phyloP scores from a whole-genome alignment of 2,329 filamentous ascomycete genomes.

The Chaetomium globosum region DNA sequence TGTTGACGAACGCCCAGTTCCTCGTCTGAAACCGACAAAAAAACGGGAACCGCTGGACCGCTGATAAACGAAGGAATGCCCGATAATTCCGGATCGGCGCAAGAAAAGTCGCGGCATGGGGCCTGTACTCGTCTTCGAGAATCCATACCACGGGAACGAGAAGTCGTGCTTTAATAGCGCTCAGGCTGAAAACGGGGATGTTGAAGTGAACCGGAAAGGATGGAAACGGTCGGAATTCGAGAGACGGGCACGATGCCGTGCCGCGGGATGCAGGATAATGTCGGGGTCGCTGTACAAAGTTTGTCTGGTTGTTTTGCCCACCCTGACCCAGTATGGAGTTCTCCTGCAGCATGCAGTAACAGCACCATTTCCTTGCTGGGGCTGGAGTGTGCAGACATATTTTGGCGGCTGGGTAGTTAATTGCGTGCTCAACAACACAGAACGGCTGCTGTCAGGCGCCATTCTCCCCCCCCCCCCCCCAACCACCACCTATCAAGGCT shows the following conservation, averaged over 20 bases:
- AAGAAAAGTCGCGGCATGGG: not conserved
- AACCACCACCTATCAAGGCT: not conserved
- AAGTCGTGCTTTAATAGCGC: too few relatives aligned
- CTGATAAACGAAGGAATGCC: not conserved
- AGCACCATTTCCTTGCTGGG: constrained; percentile 8
- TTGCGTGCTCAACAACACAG: not conserved
- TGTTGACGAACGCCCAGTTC: constrained; percentile 4
- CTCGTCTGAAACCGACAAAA: constrained; percentile 9
- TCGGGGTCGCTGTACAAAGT: constrained; percentile 11
- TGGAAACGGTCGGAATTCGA: not conserved
- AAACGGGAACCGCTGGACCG: not conserved
- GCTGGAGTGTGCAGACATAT: too few relatives aligned
- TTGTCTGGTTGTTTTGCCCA: not conserved
- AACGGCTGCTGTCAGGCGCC: not conserved
- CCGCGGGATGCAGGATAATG: not conserved
- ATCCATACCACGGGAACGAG: not conserved
- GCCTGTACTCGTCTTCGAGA: too few relatives aligned
- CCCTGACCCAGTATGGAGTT: not conserved
- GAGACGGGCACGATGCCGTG: not conserved
- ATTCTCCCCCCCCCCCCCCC: not conserved
- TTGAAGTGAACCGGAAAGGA: not conserved
- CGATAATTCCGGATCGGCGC: constrained; percentile 6
- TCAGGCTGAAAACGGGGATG: not conserved
- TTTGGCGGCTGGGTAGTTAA: not conserved
- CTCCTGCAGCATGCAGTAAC: constrained; percentile 13